Evolutionary conservation across 164 flowering plant genomes (phyloP), one percentile per base, ranked within the genome.

Genomic region (Kingdonia uniflora): DNA sequence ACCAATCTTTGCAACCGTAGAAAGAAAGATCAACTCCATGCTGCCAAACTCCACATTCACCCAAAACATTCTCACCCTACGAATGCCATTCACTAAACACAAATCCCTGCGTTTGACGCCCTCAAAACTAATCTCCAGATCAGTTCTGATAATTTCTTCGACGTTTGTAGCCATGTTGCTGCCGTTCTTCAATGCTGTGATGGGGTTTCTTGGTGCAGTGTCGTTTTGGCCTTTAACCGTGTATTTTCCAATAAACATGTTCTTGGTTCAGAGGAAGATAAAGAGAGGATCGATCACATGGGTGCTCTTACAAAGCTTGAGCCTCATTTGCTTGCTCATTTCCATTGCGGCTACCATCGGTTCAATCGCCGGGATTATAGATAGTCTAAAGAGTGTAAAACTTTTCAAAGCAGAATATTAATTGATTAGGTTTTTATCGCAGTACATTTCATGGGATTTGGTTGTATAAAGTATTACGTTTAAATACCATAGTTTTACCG

Each of bases 101-200:
- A 6, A 14, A 11, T 14, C 25, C 25, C 41, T 64, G 10, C 49
- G 41, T 11, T 69, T 65, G 48, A 69, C 70, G 12, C 42, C 62
- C 1, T 33, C 51, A 44, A 67, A 46, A 67, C 70, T 72, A 22
- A 21, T 71, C 38, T 33, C 62, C 0, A 63, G 76, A 13, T 42
- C 74, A 22, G 5, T 57, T 1, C 61, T 64, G 44, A 67, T 72
- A 15, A 42, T 65, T 24, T 42, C 67, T 42, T 67, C 75, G 5
- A 67, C 70, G 1, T 6, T 45, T 24, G 62, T 72, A 11, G 69
- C 79, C 2, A 72, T 72, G 74, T 54, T 72, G 57, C 45, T 75
- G 42, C 79, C 76, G 19, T 75, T 75, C 70, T 75, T 75, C 68
- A 75, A 75, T 59, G 72, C 70, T 1, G 49, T 75, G 26, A 17